A percentile compares a stretch with the other conserved stretches of the same genome.
These are phyloP conservation scores for Imleria badia DNA, from an alignment of 768 basidiomycete genomes.

Conservation along the genomic window DNA sequence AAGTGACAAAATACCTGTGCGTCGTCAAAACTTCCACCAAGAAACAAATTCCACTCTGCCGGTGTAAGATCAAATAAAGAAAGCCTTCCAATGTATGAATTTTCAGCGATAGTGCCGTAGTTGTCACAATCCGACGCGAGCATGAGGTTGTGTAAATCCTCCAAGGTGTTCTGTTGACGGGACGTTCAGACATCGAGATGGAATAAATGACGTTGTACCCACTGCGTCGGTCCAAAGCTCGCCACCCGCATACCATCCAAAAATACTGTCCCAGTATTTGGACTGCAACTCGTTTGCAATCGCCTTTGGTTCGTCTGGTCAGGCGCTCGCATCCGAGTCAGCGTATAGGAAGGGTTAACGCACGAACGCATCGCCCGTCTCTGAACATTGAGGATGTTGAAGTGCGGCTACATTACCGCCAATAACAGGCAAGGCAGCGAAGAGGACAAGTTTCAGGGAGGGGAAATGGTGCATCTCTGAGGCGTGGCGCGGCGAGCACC, in stretches of 20 bases:
- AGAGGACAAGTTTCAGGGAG: neutral
- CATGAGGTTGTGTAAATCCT: conserved; percentile 61
- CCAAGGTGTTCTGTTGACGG: conserved; percentile 48
- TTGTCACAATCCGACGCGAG: conserved; percentile 44
- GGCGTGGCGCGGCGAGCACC: no score
- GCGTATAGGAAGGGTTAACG: neutral
- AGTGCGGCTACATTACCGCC: neutral
- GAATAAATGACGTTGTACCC: conserved; percentile 7
- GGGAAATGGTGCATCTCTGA: conserved; percentile 1
- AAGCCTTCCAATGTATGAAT: conserved; percentile 44
- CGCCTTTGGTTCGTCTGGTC: conserved; percentile 10
- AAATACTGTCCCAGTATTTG: conserved; percentile 41
- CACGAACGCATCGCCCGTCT: no score
- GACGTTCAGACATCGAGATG: neutral
- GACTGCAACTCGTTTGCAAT: conserved; percentile 28
- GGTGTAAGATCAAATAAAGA: conserved; percentile 40
- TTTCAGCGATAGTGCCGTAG: conserved; percentile 40
- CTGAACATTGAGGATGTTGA: no score
- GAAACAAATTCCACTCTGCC: conserved; percentile 44
- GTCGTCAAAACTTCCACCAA: conserved; percentile 53
- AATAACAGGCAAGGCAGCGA: neutral
- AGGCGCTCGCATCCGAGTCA: neutral
- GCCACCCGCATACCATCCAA: conserved; percentile 48
- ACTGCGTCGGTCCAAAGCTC: conserved; percentile 59
- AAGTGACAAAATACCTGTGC: conserved; percentile 40